Evolutionary conservation across 257 asterid genomes (phyloP), one percentile per base, ranked within the genome.

Genomic region (Nyctanthes arbortristis): DNA sequence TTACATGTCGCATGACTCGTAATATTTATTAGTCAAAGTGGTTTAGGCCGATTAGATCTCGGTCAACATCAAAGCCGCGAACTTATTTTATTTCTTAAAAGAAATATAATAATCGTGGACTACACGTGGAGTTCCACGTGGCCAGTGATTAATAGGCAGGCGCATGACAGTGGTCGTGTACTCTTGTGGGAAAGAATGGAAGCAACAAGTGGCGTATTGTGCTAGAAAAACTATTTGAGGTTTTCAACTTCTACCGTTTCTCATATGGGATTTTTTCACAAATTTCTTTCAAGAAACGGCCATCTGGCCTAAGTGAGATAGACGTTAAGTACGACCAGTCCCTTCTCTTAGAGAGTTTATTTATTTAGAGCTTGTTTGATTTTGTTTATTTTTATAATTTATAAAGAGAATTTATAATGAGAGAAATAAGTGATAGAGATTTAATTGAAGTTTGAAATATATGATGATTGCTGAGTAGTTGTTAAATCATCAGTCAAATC

Each of bases 21-120:
- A 47, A 7, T 22, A 52, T 52, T 52, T 52, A 52, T 52, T 52
- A 14, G 28, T 52, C 58, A 52, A 52, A 52, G 58, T 52, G 58
- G 58, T 22, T 11, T 52, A 7, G 58, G 58, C 29, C 14, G 58
- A 52, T 52, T 52, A 52, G 58, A 52, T 52, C 58, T 7, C 6
- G 22, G 30, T 52, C 58, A 49, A 8, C 58, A 52, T 52, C 58
- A 7, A 52, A 22, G 22, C 22, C 10, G n/a, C 1, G n/a, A 45
- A 16, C 0, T 45, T 14, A 10, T 14, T 9, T 3, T 4, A 39
- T 12, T 39, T 39, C 4, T 39, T 39, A 18, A n/a, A n/a, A n/a
- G n/a, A n/a, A n/a, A n/a, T 0, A 18, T 7, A 49, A 9, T 49
- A 49, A 2, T 52, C 22, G 30, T 52, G 58, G 58, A 52, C 7